Base-by-base conservation (phyloP, 2,329 filamentous ascomycete species). In the Neoscytalidium dimidiatum region DNA sequence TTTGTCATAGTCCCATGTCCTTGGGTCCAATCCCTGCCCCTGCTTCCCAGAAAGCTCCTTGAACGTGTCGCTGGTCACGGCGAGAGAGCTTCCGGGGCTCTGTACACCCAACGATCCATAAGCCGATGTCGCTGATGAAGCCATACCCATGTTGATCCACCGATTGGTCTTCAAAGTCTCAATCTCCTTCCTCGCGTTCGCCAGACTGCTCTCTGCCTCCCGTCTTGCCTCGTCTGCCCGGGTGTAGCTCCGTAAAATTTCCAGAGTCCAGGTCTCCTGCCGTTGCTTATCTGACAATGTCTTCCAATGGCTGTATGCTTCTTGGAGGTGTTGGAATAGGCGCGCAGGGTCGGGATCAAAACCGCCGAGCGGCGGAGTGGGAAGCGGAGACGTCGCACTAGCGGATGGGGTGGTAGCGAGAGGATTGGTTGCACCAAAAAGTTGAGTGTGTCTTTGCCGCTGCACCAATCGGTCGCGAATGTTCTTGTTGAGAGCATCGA, bases 271-370 rank as follows among this genome's bases (percentile, higher is more conserved):
- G 31, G 74, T 75, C 35, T 79, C 76, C 52, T 79, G 74, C 53
- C 77, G 73, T 48, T 81, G 77, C 29, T 75, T 68, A n/a, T 82
- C 79, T 0, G 88, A 78, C 28, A 95, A 81, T 1, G 82, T 81
- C 60, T 86, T 86, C 94, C 94, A 98, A 46, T 92, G 89, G 6
- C 85, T 83, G 74, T 88, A 96, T 0, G 92, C 88, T 14, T 89
- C 86, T n/a, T 90, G 85, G 5, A 97, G 77, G 74, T 98, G 94
- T 65, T 90, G 85, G 44, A 86, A 82, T 33, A 94, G 86, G 69
- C 90, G 88, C 60, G 87, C 86, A 68, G 92, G 88, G 58, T 94
- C 68, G 83, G 86, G 46, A 82, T 90, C 67, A 80, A 75, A 73
- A 4, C 48, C 38, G 3, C 61, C 61, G 28, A 77, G 73, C 7